Conservation (phyloP, 257 asterid species). For the Nicotiana otophora region DNA sequence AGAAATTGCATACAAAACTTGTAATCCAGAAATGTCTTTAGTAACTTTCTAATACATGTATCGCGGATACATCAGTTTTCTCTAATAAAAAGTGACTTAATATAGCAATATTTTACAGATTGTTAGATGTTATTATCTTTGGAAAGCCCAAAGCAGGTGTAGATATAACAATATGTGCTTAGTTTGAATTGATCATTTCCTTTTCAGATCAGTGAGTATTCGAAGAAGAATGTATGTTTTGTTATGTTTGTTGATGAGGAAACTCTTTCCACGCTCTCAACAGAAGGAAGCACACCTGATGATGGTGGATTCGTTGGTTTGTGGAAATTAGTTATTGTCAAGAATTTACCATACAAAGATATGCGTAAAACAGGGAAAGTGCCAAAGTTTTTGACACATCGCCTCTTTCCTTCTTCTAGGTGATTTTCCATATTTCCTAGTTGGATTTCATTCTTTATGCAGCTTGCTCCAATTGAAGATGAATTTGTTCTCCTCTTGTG, state of each 20-base stretch:
- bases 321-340: constrained; percentile 75
- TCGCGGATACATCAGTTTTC: neutral
- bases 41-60: neutral
- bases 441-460: neutral
- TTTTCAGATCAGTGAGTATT: constrained; percentile 76
- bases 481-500: constrained; percentile 13
- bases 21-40: neutral
- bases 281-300: constrained; percentile 68
- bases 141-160: constrained; percentile 2
- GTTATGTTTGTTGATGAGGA: constrained; percentile 85
- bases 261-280: constrained; percentile 59
- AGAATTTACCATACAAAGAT: constrained; percentile 73
- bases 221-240: constrained; percentile 80
- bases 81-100: neutral
- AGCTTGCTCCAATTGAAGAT: constrained; percentile 11
- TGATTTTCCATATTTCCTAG: constrained; percentile 27
- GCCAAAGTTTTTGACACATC: constrained; percentile 82
- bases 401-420: constrained; percentile 95
- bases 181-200: constrained; percentile 1
- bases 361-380: constrained; percentile 90
- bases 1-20: neutral
- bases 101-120: neutral
- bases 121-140: neutral
- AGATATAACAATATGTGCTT: constrained; percentile 7
- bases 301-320: constrained; percentile 69